Percentiles rank a stretch among this genome's conserved stretches.
phyloP scores from a whole-genome alignment of 1,139 yeast species.

The Geotrichum reessii region DNA sequence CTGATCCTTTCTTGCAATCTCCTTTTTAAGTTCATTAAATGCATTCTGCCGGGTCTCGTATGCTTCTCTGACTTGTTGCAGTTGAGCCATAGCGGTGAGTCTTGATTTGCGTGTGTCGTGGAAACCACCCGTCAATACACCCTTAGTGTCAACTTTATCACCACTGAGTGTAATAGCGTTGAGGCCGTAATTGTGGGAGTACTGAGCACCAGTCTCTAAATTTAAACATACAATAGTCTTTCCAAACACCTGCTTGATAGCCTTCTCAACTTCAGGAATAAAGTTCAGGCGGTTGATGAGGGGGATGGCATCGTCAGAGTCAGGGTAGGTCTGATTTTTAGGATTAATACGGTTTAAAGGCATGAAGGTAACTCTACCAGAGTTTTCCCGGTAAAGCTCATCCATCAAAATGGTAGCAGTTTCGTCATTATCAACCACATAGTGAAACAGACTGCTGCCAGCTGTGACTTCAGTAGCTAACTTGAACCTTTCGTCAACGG shows the following conservation, averaged over 20 bases:
- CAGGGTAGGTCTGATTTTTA: conserved; percentile 46
- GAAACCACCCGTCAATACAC: conserved; percentile 87
- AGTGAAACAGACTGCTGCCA: conserved; percentile 78
- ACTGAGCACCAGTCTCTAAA: conserved; percentile 60
- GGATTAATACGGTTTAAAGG: conserved; percentile 70
- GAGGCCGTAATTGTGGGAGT: conserved; percentile 57
- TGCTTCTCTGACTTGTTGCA: conserved; percentile 45
- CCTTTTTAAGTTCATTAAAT: conserved; percentile 37
- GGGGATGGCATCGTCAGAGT: conserved; percentile 53
- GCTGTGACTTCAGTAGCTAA: conserved; percentile 86
- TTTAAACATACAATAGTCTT: conserved; percentile 71
- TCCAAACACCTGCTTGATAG: conserved; percentile 76
- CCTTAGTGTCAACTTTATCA: conserved; percentile 76
- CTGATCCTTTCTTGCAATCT: conserved; percentile 41
- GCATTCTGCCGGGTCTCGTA: conserved; percentile 40
- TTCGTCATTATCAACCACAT: conserved; percentile 82
- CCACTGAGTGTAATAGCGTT: conserved; percentile 89
- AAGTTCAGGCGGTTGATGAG: conserved; percentile 65
- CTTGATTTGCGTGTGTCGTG: conserved; percentile 64
- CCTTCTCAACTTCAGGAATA: conserved; percentile 47
- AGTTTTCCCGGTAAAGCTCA: conserved; percentile 60
- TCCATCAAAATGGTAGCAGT: conserved; percentile 78
- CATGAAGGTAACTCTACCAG: conserved; percentile 85
- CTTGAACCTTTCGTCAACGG: conserved; percentile 75
- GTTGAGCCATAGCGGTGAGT: conserved; percentile 59